Evolutionary conservation across 192 early-diverging fungal species (phyloP).

Genomic region (Coemansia sp.): DNA sequence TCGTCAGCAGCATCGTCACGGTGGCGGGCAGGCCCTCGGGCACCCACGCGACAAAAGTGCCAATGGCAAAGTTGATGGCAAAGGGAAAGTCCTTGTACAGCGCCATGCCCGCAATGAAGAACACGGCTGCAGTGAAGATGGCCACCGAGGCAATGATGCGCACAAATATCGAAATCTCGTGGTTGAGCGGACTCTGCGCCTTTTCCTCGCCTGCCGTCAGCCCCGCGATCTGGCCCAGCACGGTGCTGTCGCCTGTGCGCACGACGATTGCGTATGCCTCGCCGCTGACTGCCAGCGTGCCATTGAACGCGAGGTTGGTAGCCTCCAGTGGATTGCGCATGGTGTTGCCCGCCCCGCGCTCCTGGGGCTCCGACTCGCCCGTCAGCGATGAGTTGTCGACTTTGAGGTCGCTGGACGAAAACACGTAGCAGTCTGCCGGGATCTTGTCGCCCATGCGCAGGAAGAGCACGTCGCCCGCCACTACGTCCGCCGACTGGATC

Average conservation of each 20-base stretch:
- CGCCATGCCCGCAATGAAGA: slow-evolving; percentile 77
- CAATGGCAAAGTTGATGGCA: slow-evolving; percentile 90
- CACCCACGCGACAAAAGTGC: slow-evolving; percentile 85
- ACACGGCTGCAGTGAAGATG: slow-evolving; percentile 71
- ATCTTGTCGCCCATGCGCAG: slow-evolving; percentile 92
- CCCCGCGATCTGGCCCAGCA: slow-evolving; percentile 93
- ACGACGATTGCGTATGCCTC: slow-evolving; percentile 93
- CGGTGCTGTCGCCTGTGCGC: slow-evolving; percentile 89
- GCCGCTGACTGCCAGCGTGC: slow-evolving; percentile 80
- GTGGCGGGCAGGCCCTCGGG: slow-evolving; percentile 94
- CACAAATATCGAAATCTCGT: slow-evolving; percentile 81
- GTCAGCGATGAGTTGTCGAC: slow-evolving; percentile 97
- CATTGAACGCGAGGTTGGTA: slow-evolving; percentile 88
- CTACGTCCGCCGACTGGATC: slow-evolving; percentile 71
- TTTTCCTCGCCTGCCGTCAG: slow-evolving; percentile 81
- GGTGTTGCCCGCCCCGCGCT: slow-evolving; percentile 65
- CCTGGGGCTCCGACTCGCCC: slow-evolving; percentile 94
- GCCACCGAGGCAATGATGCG: slow-evolving; percentile 84
- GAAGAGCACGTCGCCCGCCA: slow-evolving; percentile 87
- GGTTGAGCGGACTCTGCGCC: slow-evolving; percentile 69
- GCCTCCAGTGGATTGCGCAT: slow-evolving; percentile 88
- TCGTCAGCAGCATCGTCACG: slow-evolving; percentile 89
- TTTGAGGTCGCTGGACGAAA: slow-evolving; percentile 82
- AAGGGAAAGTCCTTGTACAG: slow-evolving; percentile 63
- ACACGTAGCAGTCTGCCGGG: slow-evolving; percentile 88